Evolutionary conservation across 2,329 filamentous ascomycete species (phyloP), one percentile per base, ranked within the genome.

Genomic region (Cladosporium colombiae): DNA sequence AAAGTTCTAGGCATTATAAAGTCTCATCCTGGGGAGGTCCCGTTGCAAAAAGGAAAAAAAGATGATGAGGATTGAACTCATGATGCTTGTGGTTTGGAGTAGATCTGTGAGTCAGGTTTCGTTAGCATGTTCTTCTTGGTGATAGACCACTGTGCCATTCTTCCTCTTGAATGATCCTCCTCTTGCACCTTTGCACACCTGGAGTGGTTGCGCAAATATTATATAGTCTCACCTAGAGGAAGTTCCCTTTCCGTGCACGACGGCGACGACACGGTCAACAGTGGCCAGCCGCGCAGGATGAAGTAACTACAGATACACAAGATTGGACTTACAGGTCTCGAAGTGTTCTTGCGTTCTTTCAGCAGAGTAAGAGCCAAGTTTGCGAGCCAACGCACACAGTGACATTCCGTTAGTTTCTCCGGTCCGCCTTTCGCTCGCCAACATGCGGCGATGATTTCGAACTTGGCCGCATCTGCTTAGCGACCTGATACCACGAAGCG

Each of bases 221-320:
- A 35, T 35, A 35, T 14, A 35, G 33, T 35, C 33, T 35, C 33
- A 14, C 33, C 3, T 35, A 33, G 11, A 35, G 33, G 10, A 35
- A 14, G 33, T 35, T 35, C 33, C 31, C 49, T 31, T 55, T 65
- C 33, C 31, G 40, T 64, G 13, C 33, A 56, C 56, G 59, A 56
- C 56, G 61, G 29, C 65, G 50, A 60, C 64, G 31, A 49, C 33
- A 50, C 50, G 44, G 25, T 29, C 33, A 35, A 35, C 18, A n/a
- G 18, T 18, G 37, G 18, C 18, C 40, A 46, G 40, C n/a, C 40
- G 21, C n/a, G 8, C n/a, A 21, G 8, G 40, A 13, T 21, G n/a
- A 46, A 46, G n/a, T 23, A n/a, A 46, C 23, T 11, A 46, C 18
- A 46, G n/a, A 46, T 1, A 44, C 40, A 23, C 8, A 13, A 21